Percentiles rank a stretch among this genome's conserved stretches.
phyloP scores from a whole-genome alignment of 148 eudicot species.

The Vaccinium vitisidaea region DNA sequence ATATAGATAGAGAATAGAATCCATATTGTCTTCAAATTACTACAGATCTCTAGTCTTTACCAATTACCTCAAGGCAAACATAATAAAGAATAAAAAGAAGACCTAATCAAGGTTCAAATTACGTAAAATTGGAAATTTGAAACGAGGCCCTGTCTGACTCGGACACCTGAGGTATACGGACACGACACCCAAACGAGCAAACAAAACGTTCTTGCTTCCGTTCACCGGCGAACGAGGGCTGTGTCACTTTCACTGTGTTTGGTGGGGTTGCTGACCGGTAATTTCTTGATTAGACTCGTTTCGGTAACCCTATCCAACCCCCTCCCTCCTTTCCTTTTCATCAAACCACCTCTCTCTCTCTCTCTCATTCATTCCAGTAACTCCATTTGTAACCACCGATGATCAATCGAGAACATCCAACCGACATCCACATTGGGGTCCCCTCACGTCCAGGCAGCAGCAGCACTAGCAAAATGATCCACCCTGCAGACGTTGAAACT shows the following conservation, averaged over 20 bases:
- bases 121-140: no score
- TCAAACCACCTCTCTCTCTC: neutral
- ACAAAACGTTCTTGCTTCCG: neutral
- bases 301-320: neutral
- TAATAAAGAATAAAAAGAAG: no score
- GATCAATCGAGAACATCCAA: neutral
- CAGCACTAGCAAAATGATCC: slow-evolving; percentile 27
- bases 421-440: slow-evolving; percentile 14
- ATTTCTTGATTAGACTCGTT: neutral
- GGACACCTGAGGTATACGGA: neutral
- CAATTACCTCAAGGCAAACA: no score
- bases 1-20: no score
- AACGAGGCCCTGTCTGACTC: neutral
- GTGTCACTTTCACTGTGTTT: neutral
- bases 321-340: neutral
- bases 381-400: neutral
- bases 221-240: neutral
- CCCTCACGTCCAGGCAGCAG: slow-evolving; percentile 18
- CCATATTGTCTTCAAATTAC: no score
- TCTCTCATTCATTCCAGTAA: neutral
- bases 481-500: slow-evolving; percentile 33
- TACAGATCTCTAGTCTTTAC: no score
- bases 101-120: no score
- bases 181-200: neutral
- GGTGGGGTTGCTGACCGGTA: neutral